A percentile compares a stretch with the other conserved stretches of the same genome.
These are phyloP conservation scores for Parafenestella ontariensis DNA, from an alignment of 2,329 filamentous ascomycete genomes.

Conservation along the genomic window DNA sequence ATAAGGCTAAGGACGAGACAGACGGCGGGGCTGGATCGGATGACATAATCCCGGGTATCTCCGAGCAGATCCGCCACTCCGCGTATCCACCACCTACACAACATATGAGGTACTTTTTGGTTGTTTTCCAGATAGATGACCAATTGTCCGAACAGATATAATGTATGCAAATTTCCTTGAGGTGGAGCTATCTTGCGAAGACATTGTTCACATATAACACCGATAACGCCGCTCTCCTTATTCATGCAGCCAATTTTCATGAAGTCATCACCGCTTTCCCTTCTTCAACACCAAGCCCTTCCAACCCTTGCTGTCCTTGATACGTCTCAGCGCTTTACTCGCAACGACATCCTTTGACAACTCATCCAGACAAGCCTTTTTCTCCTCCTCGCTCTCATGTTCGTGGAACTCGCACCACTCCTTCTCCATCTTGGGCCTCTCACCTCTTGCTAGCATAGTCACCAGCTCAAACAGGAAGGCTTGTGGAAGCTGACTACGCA, in stretches of 20 bases:
- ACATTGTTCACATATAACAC: neutral
- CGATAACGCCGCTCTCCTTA: neutral
- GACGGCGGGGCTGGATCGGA: neutral
- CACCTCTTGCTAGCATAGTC: constrained; percentile 40
- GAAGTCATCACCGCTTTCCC: constrained; percentile 37
- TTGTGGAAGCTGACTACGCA: constrained; percentile 44
- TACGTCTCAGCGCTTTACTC: constrained; percentile 40
- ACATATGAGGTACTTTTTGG: no score
- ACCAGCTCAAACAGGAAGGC: constrained; percentile 45
- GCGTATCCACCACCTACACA: no score
- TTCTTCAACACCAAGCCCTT: constrained; percentile 47
- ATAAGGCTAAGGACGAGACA: neutral
- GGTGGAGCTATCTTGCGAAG: neutral
- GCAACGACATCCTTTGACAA: constrained; percentile 39
- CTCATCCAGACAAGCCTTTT: constrained; percentile 42
- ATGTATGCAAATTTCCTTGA: no score
- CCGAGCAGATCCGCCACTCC: no score
- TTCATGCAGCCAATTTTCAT: no score
- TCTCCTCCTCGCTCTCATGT: constrained; percentile 43
- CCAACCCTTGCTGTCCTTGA: constrained; percentile 47
- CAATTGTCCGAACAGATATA: no score
- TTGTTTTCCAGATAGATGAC: no score
- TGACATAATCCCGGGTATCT: neutral
- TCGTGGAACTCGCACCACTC: constrained; percentile 49
- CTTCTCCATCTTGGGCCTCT: constrained; percentile 45